Base-by-base conservation (phyloP, 352 stramenopile species). In the Phytophthora sojae region DNA sequence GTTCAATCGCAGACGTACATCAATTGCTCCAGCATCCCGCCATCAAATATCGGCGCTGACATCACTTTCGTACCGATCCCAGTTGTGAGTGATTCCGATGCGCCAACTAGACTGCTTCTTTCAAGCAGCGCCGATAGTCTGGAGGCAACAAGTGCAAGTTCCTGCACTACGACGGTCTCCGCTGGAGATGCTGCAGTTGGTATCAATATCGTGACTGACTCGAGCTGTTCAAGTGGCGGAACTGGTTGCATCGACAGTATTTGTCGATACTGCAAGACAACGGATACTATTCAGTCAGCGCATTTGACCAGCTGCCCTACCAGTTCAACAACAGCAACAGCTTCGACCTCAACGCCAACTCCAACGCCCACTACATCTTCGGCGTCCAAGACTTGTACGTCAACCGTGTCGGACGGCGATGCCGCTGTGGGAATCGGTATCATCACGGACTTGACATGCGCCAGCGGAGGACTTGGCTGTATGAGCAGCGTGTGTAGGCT, bases 51-150 rank as follows among this genome's bases (percentile, higher is more conserved):
- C 23, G 64, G 71, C 25, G 64, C 58, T 45, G 71, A 79, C 35
- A 79, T 81, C 44, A 68, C 23, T 0, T 79, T 81, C 47, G 64
- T 75, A 30, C 71, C 59, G 14, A 77, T 81, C 21, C 61, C 69
- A 15, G 5, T 71, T 32, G 60, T 79, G 17, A 39, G 49, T 25
- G 71, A 72, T 52, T 64, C 65, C 2, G 39, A 52, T 5, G 17
- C 55, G 21, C 19, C 62, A 50, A 42, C 29, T 0, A 52, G 68
- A 64, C 42, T 62, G 17, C 55, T 75, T 14, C 15, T 26, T 45
- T 60, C 42, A 17, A 63, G 42, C 11, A 42, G 35, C 35, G 11
- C 35, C 35, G 14, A 42, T 25, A 57, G 30, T 25, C 1, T 44
- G 7, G 61, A 67, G 62, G 32, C 39, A 23, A 21, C 39, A 9